Conservation (phyloP, 139 green algal species). For the Auxenochlorella protothecoides region DNA sequence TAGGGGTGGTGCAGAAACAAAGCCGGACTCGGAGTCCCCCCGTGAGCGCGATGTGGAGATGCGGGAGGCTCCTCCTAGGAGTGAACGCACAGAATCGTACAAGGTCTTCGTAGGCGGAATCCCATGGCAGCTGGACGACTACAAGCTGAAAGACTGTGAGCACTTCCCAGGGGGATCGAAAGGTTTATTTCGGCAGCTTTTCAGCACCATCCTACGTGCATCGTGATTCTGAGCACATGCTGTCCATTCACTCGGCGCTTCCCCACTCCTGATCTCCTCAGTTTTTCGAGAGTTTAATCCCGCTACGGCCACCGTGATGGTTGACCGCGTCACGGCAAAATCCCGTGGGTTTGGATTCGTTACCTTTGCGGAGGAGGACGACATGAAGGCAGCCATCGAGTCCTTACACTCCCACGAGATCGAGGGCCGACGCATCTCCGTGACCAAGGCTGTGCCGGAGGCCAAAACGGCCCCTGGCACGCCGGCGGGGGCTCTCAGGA, state of each 20-base stretch:
- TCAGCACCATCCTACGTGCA: no score
- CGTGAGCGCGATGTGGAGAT: no score
- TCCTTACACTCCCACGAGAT: constrained; percentile 64
- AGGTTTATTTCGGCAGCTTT: no score
- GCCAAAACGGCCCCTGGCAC: constrained; percentile 54
- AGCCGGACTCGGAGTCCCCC: no score
- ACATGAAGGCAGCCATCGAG: constrained; percentile 49
- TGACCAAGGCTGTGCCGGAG: constrained; percentile 60
- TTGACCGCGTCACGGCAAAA: constrained; percentile 46
- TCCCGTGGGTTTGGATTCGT: constrained; percentile 81
- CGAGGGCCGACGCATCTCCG: constrained; percentile 60
- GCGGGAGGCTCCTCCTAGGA: no score
- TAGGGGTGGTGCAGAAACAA: no score
- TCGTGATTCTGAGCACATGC: no score
- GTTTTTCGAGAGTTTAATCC: constrained; percentile 42
- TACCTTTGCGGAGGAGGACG: constrained; percentile 49
- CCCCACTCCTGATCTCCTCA: constrained; percentile 7
- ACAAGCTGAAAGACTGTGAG: constrained; percentile 42
- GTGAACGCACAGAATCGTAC: constrained; percentile 5
- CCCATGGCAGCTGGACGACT: constrained; percentile 42
- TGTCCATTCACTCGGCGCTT: no score
- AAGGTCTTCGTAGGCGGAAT: constrained; percentile 59
- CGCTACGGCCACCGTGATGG: constrained; percentile 36
- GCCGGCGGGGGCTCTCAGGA: constrained; percentile 37
- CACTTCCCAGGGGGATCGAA: background rate